Evolutionary conservation across 179 eudicot species (phyloP), one percentile per base, ranked within the genome.

Genomic region (Nepenthes alata): DNA sequence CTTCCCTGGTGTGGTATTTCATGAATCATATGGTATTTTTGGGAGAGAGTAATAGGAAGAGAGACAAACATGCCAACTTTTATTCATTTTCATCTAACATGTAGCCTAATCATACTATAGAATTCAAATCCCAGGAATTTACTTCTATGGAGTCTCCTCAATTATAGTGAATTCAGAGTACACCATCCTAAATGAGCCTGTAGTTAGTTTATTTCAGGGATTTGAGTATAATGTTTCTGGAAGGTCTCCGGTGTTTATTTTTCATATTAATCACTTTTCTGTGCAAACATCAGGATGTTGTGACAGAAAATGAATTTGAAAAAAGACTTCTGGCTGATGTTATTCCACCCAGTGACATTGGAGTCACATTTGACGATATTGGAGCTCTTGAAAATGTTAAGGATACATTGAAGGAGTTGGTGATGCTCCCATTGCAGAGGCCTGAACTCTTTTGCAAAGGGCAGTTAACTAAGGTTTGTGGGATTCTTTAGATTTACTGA

Each of bases 381-480:
- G 95, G 95, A 65, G 95, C 95, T 37, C 86, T 87, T 51, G 91
- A 87, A 75, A 85, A 85, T 65, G 91, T 87, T 38, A 87, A 87
- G 80, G 95, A 85, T 68, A 87, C 95, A n/a, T 68, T 87, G 60
- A 87, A 87, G 76, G 95, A 87, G 76, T 65, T 87, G 77, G 95
- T 87, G 66, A 87, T 87, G 95, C 91, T 87, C 63, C 95, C 95
- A 48, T 70, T 87, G 57, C 95, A 87, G 66, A 71, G 95, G 68
- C 95, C 95, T 3, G 95, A 87, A 67, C 83, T 87, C 49, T 87
- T 87, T 62, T 77, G 91, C 86, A 87, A 85, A 76, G 91, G 95
- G 68, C 95, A 87, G 67, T 57, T 87, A 58, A 85, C 95, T 10
- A 87, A 87, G 95, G 95, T 86, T 72, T 68, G 67, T 52, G 3